Base-by-base conservation (phyloP, 1,284 basidiomycete species). In the Mycena citricolor region DNA sequence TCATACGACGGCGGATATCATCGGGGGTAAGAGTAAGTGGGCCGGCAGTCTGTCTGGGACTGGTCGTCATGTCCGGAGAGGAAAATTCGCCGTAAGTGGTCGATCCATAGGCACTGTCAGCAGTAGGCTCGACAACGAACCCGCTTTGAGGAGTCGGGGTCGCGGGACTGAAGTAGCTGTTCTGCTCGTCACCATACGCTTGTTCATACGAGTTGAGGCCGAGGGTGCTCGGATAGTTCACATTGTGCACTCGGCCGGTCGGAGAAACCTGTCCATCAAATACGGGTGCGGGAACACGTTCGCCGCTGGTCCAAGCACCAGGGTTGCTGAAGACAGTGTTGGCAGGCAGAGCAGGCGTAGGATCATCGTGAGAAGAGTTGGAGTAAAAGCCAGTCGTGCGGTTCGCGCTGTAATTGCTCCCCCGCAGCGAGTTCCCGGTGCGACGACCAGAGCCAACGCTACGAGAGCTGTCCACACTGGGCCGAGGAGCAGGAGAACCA, bases 41-140 rank as follows among this genome's bases (percentile, higher is more conserved):
- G 25, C 90, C 89, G 21, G 66, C 62, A 0, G 79, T 70, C 61
- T 92, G 90, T 4, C 77, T 78, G 8, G 90, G 90, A 10, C 24
- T 52, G 39, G 17, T 82, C 47, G 83, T 62, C 36, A 38, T 39
- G 31, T 30, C 33, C 20, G 24, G 20, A 30, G 32, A 20, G 29
- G 36, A n/a, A n/a, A n/a, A n/a, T n/a, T n/a, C 32, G 6, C 33
- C 45, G 25, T 39, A 51, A 29, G 36, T 46, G 19, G 31, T 51
- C 25, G 25, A 32, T 17, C 39, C 40, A 30, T 51, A 46, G 20
- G 45, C 36, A 20, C 41, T 47, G 12, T 39, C 49, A 32, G 40
- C 45, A 21, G 42, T 48, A 22, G 46, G 42, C 16, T 48, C 40
- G 6, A 17, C 21, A 17, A 25, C 33, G 20, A 24, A 38, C 2